These are phyloP conservation scores for Diaporthe capsici DNA, from an alignment of 2,329 filamentous ascomycete species.

Conservation along the genomic window DNA sequence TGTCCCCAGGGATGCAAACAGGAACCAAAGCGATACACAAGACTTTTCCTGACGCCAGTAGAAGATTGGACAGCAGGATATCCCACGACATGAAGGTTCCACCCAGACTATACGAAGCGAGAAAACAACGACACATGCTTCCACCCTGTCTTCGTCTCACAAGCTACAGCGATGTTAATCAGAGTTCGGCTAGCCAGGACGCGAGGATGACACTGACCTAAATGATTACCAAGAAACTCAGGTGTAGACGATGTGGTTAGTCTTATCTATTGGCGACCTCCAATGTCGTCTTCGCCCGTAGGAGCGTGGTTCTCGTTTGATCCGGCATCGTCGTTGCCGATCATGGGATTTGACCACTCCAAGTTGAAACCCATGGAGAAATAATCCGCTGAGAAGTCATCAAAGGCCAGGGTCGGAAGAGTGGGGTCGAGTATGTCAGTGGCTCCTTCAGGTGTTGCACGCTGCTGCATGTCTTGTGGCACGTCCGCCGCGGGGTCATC, in stretches of 20 bases:
- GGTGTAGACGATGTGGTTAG: not conserved
- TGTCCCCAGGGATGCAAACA: not conserved
- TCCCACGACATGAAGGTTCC: not conserved
- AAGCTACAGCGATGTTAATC: not conserved
- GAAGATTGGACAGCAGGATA: not conserved
- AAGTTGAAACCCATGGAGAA: not conserved
- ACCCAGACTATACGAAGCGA: not conserved
- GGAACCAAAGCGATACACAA: not conserved
- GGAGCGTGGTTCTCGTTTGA: not conserved
- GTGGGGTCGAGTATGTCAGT: not conserved
- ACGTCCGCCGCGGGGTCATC: not conserved
- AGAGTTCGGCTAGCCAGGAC: no score
- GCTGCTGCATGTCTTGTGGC: not conserved
- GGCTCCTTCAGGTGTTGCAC: not conserved
- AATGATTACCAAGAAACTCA: not conserved
- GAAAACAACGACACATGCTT: not conserved
- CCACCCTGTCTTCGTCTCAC: not conserved
- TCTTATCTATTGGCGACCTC: not conserved
- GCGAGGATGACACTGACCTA: not conserved
- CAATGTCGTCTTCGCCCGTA: not conserved
- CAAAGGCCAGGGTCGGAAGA: not conserved
- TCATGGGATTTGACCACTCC: no score
- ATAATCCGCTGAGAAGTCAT: not conserved
- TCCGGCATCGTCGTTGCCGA: not conserved
- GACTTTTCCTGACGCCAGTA: not conserved